phyloP scores from a whole-genome alignment of 2,329 filamentous ascomycete genomes.

The Fusarium sp. region DNA sequence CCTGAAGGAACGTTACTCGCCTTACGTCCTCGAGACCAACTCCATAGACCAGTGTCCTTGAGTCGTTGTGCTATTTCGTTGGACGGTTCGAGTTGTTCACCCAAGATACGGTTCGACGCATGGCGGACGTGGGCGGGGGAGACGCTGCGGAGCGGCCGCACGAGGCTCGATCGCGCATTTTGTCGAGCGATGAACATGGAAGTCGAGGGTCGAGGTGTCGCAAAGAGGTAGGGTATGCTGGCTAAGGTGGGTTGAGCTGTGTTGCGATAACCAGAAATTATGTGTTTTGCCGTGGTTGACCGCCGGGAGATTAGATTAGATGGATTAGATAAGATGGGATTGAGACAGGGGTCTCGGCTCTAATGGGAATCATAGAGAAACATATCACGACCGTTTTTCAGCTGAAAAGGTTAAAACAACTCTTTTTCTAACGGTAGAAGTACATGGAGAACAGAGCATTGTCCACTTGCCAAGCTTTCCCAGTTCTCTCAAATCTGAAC shows the following conservation, averaged over 20 bases:
- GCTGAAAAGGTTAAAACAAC: too few relatives aligned
- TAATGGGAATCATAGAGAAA: too few relatives aligned
- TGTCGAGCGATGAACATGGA: conserved; percentile 41
- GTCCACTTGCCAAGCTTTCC: too few relatives aligned
- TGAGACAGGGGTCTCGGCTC: neutral
- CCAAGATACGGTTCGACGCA: neutral
- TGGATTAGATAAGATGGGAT: conserved; percentile 35
- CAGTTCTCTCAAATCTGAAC: too few relatives aligned
- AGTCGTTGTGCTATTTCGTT: conserved; percentile 45
- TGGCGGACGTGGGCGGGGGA: conserved; percentile 9
- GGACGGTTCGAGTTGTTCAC: conserved; percentile 14
- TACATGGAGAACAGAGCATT: too few relatives aligned
- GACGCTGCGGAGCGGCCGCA: conserved; percentile 23
- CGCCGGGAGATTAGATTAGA: conserved; percentile 36
- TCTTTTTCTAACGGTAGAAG: too few relatives aligned
- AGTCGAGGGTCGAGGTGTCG: neutral
- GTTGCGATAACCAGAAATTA: conserved; percentile 31
- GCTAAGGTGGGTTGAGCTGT: neutral
- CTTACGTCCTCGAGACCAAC: conserved; percentile 19
- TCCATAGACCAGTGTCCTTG: conserved; percentile 49
- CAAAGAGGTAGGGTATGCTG: neutral
- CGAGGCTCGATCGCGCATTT: conserved; percentile 32
- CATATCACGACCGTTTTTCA: too few relatives aligned
- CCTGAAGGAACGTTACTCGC: conserved; percentile 14
- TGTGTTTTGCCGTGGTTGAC: conserved; percentile 40